Conservation (phyloP, 768 basidiomycete species). For the Russula virescens region DNA sequence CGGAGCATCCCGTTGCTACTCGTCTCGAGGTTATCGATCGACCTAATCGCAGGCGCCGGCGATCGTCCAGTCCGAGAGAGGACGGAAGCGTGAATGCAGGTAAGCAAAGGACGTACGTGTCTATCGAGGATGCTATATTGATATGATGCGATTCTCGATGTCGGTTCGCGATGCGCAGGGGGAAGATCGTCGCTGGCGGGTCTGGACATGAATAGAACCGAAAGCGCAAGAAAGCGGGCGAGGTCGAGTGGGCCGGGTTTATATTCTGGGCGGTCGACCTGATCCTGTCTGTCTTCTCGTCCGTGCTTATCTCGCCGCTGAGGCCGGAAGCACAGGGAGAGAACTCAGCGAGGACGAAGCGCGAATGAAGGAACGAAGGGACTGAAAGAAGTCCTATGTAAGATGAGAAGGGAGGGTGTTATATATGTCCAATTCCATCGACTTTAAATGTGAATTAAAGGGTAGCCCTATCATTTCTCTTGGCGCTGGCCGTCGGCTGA, state of each 20-base stretch:
- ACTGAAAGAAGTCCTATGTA: neutral
- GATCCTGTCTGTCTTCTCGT: slow-evolving; percentile 1
- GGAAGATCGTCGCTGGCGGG: neutral
- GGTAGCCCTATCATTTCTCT: neutral
- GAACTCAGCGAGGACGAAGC: slow-evolving; percentile 10
- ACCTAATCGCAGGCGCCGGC: neutral
- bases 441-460: slow-evolving; percentile 1
- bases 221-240: neutral
- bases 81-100: neutral
- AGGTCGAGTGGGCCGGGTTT: neutral
- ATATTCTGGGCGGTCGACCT: neutral
- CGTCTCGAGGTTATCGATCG: no score
- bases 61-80: neutral
- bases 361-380: neutral
- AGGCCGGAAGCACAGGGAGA: neutral
- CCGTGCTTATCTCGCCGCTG: neutral
- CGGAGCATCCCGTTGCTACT: neutral
- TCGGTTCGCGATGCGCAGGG: neutral
- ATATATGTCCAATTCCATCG: neutral
- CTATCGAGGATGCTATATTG: neutral
- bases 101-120: neutral
- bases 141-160: neutral
- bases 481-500: neutral
- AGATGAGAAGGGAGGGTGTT: neutral
- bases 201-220: neutral